A percentile compares a stretch with the other conserved stretches of the same genome.
Conservation (phyloP, 257 asterid species). For the Ophiorrhiza pumila region DNA sequence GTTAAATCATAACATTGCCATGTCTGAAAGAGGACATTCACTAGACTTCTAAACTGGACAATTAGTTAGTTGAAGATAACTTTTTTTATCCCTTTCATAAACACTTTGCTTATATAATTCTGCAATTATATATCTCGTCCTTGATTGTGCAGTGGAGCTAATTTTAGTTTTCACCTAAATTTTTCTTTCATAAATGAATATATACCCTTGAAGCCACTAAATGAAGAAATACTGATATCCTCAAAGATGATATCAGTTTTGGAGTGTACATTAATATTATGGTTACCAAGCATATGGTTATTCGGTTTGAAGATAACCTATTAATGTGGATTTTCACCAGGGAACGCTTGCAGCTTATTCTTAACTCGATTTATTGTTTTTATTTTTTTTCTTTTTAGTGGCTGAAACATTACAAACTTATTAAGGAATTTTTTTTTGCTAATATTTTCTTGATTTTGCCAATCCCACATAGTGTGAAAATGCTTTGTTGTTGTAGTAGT, state of each 20-base stretch:
- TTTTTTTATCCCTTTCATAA: not conserved
- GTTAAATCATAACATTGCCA: not conserved
- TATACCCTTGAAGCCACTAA: not conserved
- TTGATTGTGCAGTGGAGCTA: not conserved
- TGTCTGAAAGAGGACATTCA: not conserved
- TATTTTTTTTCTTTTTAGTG: no score
- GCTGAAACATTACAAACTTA: no score
- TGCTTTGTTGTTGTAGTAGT: no score
- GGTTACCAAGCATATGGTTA: not conserved
- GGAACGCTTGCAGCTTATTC: no score
- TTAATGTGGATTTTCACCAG: no score
- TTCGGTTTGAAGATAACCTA: not conserved
- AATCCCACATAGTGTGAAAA: no score
- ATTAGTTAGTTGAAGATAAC: not conserved
- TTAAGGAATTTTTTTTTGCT: no score
- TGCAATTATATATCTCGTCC: no score
- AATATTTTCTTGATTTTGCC: no score
- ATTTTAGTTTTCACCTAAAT: not conserved
- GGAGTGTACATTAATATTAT: no score
- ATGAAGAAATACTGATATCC: not conserved
- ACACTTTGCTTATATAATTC: no score
- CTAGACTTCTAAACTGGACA: not conserved
- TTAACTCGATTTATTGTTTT: no score
- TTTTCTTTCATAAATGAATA: not conserved
- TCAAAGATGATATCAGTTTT: not conserved